A percentile compares a stretch with the other conserved stretches of the same genome.
Evolutionary conservation across 2,329 filamentous ascomycete genomes (phyloP).

Genomic region (Aureobasidium sp.): DNA sequence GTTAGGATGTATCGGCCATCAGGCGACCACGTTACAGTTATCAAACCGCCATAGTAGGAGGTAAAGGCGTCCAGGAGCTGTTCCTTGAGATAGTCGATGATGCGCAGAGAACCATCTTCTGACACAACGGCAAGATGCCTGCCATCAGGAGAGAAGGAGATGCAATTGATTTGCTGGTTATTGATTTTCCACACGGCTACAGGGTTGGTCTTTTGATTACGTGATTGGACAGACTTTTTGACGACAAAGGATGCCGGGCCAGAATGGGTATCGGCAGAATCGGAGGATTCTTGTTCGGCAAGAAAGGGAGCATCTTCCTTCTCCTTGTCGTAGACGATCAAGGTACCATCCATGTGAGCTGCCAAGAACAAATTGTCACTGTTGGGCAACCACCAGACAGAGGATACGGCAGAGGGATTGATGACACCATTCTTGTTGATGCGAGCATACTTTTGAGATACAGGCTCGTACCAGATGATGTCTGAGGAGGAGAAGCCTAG

Average conservation of each 20-base stretch:
- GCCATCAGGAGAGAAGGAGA: constrained; percentile 86
- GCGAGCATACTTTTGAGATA: constrained; percentile 89
- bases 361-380: constrained; percentile 91
- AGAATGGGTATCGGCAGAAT: constrained; percentile 31
- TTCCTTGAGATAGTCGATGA: constrained; percentile 89
- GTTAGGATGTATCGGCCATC: constrained; percentile 94
- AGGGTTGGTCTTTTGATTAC: constrained; percentile 88
- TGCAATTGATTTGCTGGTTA: constrained; percentile 82
- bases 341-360: constrained; percentile 80
- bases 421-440: constrained; percentile 95
- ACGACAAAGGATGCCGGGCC: constrained; percentile 54
- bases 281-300: constrained; percentile 44
- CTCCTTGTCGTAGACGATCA: constrained; percentile 96
- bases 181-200: constrained; percentile 89
- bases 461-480: constrained; percentile 97
- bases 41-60: constrained; percentile 88
- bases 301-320: constrained; percentile 80
- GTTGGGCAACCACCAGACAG: constrained; percentile 88
- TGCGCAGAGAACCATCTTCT: constrained; percentile 81
- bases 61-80: constrained; percentile 79
- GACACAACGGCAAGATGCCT: constrained; percentile 82
- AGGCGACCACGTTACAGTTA: constrained; percentile 94
- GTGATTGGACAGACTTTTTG: constrained; percentile 86
- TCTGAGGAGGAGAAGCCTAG: constrained; percentile 96
- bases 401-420: constrained; percentile 74